Percentiles rank a stretch among this genome's conserved stretches.
phyloP scores from a whole-genome alignment of 768 basidiomycete species.

The Asterophora parasitica region DNA sequence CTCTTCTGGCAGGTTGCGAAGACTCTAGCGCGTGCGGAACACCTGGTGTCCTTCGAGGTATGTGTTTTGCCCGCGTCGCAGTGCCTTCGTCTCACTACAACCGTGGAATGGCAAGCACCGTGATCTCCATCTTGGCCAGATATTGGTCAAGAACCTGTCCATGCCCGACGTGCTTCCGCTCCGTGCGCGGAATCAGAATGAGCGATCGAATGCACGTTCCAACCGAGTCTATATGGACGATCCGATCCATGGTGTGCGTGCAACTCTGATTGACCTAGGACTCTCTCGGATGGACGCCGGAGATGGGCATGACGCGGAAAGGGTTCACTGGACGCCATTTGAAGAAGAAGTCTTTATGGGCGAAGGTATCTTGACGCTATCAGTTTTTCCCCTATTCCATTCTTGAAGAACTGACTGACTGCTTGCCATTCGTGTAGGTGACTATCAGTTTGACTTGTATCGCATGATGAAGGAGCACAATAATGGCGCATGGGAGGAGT shows the following conservation, averaged over 20 bases:
- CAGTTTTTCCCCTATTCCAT: not conserved
- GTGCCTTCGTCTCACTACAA: constrained; percentile 1
- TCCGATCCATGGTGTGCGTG: constrained; percentile 57
- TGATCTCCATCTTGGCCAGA: constrained; percentile 98
- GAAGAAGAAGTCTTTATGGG: constrained; percentile 92
- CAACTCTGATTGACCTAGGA: constrained; percentile 92
- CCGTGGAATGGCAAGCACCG: constrained; percentile 65
- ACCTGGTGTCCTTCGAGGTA: constrained; percentile 84
- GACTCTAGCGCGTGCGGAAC: constrained; percentile 76
- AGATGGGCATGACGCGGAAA: constrained; percentile 39
- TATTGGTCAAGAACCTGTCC: constrained; percentile 66
- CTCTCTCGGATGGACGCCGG: constrained; percentile 77
- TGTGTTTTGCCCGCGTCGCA: constrained; percentile 14
- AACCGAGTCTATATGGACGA: constrained; percentile 58
- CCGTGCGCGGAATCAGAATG: constrained; percentile 31
- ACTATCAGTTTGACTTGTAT: constrained; percentile 94
- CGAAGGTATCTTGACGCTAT: constrained; percentile 48
- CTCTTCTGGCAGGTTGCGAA: constrained; percentile 89
- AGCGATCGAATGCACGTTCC: constrained; percentile 19
- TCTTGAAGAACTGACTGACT: not conserved
- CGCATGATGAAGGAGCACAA: constrained; percentile 74
- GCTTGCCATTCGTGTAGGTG: constrained; percentile 41
- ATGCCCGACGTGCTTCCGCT: constrained; percentile 23
- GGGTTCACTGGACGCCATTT: constrained; percentile 71
- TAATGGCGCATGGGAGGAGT: constrained; percentile 65